Conservation (phyloP, 2,329 filamentous ascomycete genomes). For the Orbilia javanica region DNA sequence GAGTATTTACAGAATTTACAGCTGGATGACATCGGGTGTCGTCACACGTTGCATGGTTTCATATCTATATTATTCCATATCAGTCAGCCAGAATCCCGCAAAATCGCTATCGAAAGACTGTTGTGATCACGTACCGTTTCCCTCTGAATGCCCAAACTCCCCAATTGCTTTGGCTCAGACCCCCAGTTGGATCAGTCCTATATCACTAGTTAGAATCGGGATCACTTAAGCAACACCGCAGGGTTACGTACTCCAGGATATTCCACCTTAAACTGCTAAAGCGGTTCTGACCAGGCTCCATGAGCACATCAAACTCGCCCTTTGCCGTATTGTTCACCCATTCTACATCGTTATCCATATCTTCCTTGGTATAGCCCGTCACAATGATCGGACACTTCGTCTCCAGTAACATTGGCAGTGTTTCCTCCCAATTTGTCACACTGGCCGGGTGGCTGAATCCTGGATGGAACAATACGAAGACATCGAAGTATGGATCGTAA, state of each 20-base stretch:
- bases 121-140: conserved; percentile 77
- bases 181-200: conserved; percentile 64
- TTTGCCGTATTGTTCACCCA: conserved; percentile 88
- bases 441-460: conserved; percentile 94
- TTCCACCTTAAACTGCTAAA: conserved; percentile 98
- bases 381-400: conserved; percentile 95
- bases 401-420: conserved; percentile 87
- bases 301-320: conserved; percentile 90
- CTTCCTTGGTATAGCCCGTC: conserved; percentile 94
- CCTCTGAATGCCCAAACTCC: conserved; percentile 96
- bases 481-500: conserved; percentile 98
- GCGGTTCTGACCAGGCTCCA: conserved; percentile 91
- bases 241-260: conserved; percentile 84
- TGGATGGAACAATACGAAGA: conserved; percentile 96
- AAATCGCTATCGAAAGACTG: not conserved
- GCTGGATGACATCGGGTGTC: conserved; percentile 54
- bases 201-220: conserved; percentile 7
- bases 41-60: conserved; percentile 58
- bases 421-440: conserved; percentile 93
- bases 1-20: conserved; percentile 39
- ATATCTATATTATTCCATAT: conserved; percentile 25
- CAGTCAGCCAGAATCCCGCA: not conserved
- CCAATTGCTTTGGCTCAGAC: conserved; percentile 96
- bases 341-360: conserved; percentile 91
- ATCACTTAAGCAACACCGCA: not conserved